Base-by-base conservation (phyloP, 768 basidiomycete genomes). In the Tricholoma flavovirens region DNA sequence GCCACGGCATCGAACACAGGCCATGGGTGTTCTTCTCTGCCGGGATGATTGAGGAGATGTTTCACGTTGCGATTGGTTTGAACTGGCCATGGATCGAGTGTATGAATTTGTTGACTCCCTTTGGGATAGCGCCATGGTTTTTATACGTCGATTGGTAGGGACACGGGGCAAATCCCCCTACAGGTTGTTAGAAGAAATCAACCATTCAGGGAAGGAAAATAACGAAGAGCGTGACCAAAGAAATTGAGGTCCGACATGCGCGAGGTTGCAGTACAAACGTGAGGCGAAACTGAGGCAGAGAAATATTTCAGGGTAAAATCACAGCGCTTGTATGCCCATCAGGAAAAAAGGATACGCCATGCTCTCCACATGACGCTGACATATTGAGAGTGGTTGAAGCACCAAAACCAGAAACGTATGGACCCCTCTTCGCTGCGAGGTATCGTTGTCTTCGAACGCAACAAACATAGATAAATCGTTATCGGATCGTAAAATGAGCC, bases 1-100 rank as follows among this genome's bases (percentile, higher is more conserved):
- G 30, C 66, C 64, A 6, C 84, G 77, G 64, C 84, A 86, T 54
- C 71, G 69, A 0, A 67, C 72, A 66, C 84, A 86, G 2, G 84
- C 84, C 59, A 83, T 77, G 8, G 74, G 69, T 1, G 76, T 76
- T 53, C 82, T 70, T 60, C 71, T 72, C 46, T 63, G 62, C 57
- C 57, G 59, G 60, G 49, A 15, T 56, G 26, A 50, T 51, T 55
- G 54, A 30, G 43, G 46, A 49, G 26, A 30, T 49, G 46, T n/a
- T 15, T 49, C n/a, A 17, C 46, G 46, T 17, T 29, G 26, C 15
- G 46, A 29, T 8, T 45, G 43, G 21, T 30, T 14, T 8, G 30
- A 26, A 11, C 7, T 49, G 2, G 46, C n/a, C 46, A 49, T 48
- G 24, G 26, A n/a, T 26, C 12, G 22, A n/a, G 29, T 30, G 29